These are phyloP conservation scores for Geranium brycei DNA, from an alignment of 345 rosid species.

Conservation along the genomic window DNA sequence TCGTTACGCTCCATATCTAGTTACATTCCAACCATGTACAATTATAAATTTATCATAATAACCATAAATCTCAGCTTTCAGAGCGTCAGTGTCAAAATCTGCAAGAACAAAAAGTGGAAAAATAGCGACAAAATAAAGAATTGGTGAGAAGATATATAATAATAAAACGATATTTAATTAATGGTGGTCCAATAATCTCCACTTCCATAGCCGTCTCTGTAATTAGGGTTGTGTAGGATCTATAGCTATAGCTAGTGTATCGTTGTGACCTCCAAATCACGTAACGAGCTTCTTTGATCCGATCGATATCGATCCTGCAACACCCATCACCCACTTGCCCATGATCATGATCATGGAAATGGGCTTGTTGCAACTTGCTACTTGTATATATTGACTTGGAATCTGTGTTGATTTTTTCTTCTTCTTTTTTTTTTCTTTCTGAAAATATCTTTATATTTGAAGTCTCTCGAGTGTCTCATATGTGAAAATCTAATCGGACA, in stretches of 20 bases:
- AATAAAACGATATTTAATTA: too few relatives aligned
- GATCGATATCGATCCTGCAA: not conserved
- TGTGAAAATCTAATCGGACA: too few relatives aligned
- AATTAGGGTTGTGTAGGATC: too few relatives aligned
- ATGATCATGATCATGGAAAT: too few relatives aligned
- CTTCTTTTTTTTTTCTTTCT: too few relatives aligned
- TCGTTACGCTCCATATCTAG: not conserved
- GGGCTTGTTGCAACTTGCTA: not conserved
- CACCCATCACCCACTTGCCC: not conserved
- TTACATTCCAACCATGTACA: too few relatives aligned
- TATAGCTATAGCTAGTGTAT: not conserved
- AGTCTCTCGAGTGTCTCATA: too few relatives aligned
- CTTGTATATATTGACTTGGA: not conserved
- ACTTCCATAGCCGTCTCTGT: not conserved
- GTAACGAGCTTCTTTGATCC: not conserved
- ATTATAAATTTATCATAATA: too few relatives aligned
- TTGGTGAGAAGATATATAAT: too few relatives aligned
- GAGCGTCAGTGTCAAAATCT: not conserved
- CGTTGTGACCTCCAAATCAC: not conserved
- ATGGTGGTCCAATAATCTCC: not conserved
- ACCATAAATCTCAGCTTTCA: not conserved
- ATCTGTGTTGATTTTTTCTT: too few relatives aligned
- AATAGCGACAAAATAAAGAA: not conserved
- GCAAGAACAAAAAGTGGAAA: not conserved
- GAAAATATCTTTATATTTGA: too few relatives aligned